Evolutionary conservation across 2,329 filamentous ascomycete genomes (phyloP).

Genomic region (Alternaria ventricosa): DNA sequence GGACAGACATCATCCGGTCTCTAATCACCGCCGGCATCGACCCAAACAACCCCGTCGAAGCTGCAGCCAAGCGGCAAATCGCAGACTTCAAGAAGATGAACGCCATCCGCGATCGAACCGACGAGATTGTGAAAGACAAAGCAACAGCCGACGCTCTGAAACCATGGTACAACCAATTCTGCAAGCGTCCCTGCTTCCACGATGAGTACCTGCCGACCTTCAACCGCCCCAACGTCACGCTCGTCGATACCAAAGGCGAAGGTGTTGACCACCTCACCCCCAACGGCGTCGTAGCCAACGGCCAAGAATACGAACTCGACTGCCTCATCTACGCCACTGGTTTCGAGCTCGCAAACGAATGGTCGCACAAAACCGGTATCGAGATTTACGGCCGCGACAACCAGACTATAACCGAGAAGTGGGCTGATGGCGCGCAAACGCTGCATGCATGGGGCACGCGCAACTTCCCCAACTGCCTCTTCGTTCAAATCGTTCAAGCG

Average conservation of each 20-base stretch:
- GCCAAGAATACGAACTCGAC: conserved; percentile 58
- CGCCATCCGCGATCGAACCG: conserved; percentile 55
- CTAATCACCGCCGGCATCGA: conserved; percentile 16
- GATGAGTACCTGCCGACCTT: conserved; percentile 66
- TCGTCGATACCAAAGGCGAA: conserved; percentile 65
- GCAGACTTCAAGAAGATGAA: conserved; percentile 52
- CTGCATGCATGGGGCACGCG: conserved; percentile 59
- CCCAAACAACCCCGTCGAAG: neutral
- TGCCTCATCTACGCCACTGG: conserved; percentile 57
- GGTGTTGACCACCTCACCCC: conserved; percentile 53
- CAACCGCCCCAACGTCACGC: conserved; percentile 64
- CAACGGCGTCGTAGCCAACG: conserved; percentile 57
- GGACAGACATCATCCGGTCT: conserved; percentile 48
- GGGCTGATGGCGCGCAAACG: conserved; percentile 55
- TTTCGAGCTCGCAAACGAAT: conserved; percentile 45
- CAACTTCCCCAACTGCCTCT: conserved; percentile 65
- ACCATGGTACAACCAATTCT: conserved; percentile 67
- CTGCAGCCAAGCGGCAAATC: neutral
- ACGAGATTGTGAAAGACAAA: conserved; percentile 61
- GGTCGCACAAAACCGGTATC: conserved; percentile 42
- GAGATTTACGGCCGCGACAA: conserved; percentile 55
- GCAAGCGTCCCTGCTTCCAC: conserved; percentile 69
- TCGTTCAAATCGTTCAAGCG: conserved; percentile 28
- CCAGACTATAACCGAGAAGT: conserved; percentile 55
- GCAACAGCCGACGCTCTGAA: conserved; percentile 61